Percentiles rank a stretch among this genome's conserved stretches.
These are phyloP conservation scores for Fragilaria radians DNA, from an alignment of 108 stramenopile genomes.

Conservation along the genomic window DNA sequence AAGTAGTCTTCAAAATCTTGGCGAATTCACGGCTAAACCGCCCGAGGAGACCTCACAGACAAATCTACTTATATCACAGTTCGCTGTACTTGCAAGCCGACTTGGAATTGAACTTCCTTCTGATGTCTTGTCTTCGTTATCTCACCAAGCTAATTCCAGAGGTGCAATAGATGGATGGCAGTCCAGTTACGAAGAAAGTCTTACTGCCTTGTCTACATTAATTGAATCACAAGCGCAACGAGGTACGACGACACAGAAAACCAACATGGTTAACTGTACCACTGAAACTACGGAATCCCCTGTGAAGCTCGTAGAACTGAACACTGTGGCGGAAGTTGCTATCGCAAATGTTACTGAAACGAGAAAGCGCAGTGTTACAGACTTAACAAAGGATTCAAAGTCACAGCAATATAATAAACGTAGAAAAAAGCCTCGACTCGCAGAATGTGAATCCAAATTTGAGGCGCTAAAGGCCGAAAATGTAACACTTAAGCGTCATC, in stretches of 20 bases:
- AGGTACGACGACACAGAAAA: neutral
- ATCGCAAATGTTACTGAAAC: conserved; percentile 27
- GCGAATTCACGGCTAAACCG: neutral
- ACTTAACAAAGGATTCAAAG: conserved; percentile 9
- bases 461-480: conserved; percentile 54
- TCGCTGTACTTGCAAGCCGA: conserved; percentile 43
- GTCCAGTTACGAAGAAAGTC: neutral
- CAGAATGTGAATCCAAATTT: conserved; percentile 45
- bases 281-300: conserved; percentile 2
- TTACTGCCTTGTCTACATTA: neutral
- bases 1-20: neutral
- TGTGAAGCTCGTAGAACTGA: conserved; percentile 17
- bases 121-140: conserved; percentile 27
- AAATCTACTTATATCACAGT: conserved; percentile 41
- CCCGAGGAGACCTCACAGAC: neutral
- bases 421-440: conserved; percentile 43
- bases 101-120: conserved; percentile 45
- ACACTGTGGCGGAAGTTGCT: conserved; percentile 41
- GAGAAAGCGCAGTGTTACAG: conserved; percentile 12
- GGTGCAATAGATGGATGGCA: conserved; percentile 6
- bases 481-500: conserved; percentile 50
- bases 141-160: conserved; percentile 25
- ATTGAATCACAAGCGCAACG: conserved; percentile 1
- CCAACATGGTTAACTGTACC: conserved; percentile 5
- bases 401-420: conserved; percentile 27